Evolutionary conservation across 2,329 filamentous ascomycete genomes (phyloP), one percentile per base, ranked within the genome.

Genomic region (Emergomyces africanus): DNA sequence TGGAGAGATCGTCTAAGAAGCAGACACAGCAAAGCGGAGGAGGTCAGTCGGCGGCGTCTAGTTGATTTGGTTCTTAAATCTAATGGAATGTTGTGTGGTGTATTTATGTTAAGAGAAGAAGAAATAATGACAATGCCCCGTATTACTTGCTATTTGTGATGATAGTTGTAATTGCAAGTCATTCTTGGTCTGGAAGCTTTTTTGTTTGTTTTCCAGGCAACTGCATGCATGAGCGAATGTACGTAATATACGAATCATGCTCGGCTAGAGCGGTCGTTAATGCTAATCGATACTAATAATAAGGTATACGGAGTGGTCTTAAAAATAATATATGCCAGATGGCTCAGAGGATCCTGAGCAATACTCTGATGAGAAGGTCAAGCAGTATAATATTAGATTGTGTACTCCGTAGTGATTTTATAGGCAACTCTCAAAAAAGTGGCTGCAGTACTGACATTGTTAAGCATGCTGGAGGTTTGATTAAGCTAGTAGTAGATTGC

Each of bases 1-100:
- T 25, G 39, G 37, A 48, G 51, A 35, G 50, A 41, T 53, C 55
- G 55, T 53, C 30, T n/a, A 12, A 35, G 60, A 57, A 53, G 20
- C 23, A 25, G 39, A 53, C 48, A 20, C 44, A 46, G 51, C 37
- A 41, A 30, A 44, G 8, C 53, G 53, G 35, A 55, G 53, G 53
- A 33, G 25, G 39, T 20, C 15, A 46, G 60, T 58, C 59, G 60
- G 60, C 55, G 59, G 58, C n/a, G 35, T 37, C 51, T 5, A 4
- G 25, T 33, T 8, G 35, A 35, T 5, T 35, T 30, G 25, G 25
- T n/a, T n/a, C n/a, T n/a, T n/a, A 35, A n/a, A 33, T 57, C 5
- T 46, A 33, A 48, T 57, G 39, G 54, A n/a, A 33, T 5, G 30
- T 9, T 35, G 23, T 48, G 39, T 5, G 23, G 6, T 57, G 39